Base-by-base conservation (phyloP, 805 yeast species). In the Metschnikowia lachancei region DNA sequence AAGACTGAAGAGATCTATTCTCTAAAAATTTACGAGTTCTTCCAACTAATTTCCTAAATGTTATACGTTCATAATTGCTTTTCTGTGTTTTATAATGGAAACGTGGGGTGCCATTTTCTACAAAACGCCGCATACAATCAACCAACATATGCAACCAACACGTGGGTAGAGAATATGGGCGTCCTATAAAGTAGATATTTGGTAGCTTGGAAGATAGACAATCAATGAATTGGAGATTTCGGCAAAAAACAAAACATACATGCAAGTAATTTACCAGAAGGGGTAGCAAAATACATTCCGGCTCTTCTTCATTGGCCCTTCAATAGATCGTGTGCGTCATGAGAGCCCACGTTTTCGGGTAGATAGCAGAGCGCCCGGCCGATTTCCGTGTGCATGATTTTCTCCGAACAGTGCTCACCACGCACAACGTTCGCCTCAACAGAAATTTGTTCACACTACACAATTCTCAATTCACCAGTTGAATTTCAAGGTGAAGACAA, bases 361-460 rank as follows among this genome's bases (percentile, higher is more conserved):
- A n/a, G n/a, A n/a, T n/a, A 18, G 22, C 22, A 33, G 8, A 17
- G 36, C 36, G 22, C 22, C 17, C 22, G 22, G 22, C 11, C n/a
- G 36, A 13, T 32, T 20, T n/a, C 22, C 31, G 13, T 41, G 44
- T 41, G 44, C 44, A 34, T 34, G 44, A 17, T 22, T 13, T 32
- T 17, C n/a, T 33, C 36, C 34, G 18, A n/a, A 11, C 29, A 8
- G 11, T 26, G 29, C 29, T 8, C n/a, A n/a, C n/a, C n/a, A n/a
- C n/a, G n/a, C n/a, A n/a, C 24, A 8, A 22, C 4, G 24, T 4
- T 10, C 28, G 10, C 28, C 12, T 26, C 11, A 9, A 5, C 28
- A 12, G 12, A 10, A 26, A 26, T 3, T 26, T 26, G 12, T 26
- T n/a, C n/a, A n/a, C n/a, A 12, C 8, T 26, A 20, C 28, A 26